phyloP scores from a whole-genome alignment of 2,329 filamentous ascomycete genomes.

The Parastagonospora avenae region DNA sequence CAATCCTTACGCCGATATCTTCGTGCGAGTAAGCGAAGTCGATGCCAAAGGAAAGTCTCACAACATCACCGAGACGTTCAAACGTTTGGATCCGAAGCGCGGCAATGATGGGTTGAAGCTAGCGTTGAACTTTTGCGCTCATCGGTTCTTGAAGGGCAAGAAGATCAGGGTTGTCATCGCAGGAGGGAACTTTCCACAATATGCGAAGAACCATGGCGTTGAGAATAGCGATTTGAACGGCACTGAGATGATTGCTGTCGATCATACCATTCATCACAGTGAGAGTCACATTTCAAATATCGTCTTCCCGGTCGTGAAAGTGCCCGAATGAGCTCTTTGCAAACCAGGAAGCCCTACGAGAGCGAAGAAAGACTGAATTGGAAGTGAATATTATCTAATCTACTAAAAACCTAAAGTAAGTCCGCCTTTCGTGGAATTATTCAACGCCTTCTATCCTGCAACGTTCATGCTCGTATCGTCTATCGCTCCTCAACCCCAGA shows the following conservation, averaged over 20 bases:
- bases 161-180: constrained; percentile 17
- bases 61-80: constrained; percentile 13
- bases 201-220: constrained; percentile 8
- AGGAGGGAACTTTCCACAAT: constrained; percentile 12
- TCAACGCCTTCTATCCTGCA: too few species aligned
- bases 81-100: constrained; percentile 9
- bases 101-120: background rate
- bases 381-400: too few species aligned
- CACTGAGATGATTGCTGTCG: constrained; percentile 5
- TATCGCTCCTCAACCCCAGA: too few species aligned
- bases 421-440: too few species aligned
- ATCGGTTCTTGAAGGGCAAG: constrained; percentile 12
- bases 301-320: background rate
- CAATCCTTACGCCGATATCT: constrained; percentile 13
- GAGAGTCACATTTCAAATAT: constrained; percentile 1
- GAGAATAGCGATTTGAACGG: constrained; percentile 1
- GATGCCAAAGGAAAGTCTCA: constrained; percentile 11
- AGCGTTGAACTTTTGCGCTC: constrained; percentile 9
- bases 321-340: too few species aligned
- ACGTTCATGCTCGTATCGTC: too few species aligned
- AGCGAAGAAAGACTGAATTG: too few species aligned
- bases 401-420: too few species aligned
- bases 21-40: constrained; percentile 20
- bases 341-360: too few species aligned
- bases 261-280: constrained; percentile 11